These are phyloP conservation scores for Purpureocillium lavendulum DNA, from an alignment of 2,329 filamentous ascomycete genomes.

Conservation along the genomic window DNA sequence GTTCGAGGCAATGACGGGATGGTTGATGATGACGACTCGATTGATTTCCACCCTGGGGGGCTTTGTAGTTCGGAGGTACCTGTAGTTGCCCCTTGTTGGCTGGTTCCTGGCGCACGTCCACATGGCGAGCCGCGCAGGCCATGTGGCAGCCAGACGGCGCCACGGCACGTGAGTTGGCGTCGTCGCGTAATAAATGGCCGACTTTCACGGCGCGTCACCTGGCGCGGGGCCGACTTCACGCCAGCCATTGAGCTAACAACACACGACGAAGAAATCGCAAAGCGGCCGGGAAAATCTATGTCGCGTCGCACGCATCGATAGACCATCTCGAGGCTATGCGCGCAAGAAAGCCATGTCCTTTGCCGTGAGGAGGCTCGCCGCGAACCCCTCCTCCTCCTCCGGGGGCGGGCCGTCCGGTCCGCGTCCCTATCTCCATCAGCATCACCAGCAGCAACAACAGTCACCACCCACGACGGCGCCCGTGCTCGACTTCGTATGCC, in stretches of 20 bases:
- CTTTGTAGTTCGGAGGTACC: no score
- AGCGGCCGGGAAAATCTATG: no score
- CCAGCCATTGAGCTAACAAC: not conserved
- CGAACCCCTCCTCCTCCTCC: not conserved
- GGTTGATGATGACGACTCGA: no score
- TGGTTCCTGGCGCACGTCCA: not conserved
- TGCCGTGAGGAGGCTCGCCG: conserved; percentile 6
- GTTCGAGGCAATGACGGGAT: no score
- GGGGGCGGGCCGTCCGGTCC: no score
- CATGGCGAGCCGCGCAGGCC: not conserved
- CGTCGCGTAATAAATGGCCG: conserved; percentile 12
- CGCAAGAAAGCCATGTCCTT: conserved; percentile 11
- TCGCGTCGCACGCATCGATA: no score
- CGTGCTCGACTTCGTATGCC: conserved; percentile 75
- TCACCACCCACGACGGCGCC: conserved; percentile 44
- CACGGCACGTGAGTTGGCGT: conserved; percentile 13
- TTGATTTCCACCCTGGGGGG: no score
- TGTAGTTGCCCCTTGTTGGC: no score
- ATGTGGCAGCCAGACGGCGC: not conserved
- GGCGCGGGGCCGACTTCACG: not conserved
- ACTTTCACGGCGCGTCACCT: conserved; percentile 6
- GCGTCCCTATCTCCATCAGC: no score
- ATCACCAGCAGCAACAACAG: not conserved
- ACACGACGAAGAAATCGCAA: no score
- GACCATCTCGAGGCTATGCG: not conserved